phyloP scores from a whole-genome alignment of 257 asterid genomes.

The Petunia axillaris region DNA sequence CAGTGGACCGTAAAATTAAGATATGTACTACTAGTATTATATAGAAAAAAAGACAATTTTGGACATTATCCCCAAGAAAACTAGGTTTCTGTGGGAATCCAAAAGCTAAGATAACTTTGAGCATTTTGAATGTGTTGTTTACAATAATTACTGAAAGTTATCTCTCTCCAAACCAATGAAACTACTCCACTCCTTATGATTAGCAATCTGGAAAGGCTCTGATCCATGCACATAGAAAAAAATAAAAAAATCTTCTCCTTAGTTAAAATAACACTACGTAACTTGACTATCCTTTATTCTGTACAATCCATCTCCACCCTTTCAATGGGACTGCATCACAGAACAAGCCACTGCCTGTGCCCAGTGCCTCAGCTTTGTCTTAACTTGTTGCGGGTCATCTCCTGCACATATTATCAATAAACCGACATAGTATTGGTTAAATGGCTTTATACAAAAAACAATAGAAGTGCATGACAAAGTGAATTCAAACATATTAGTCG shows the following conservation, averaged over 20 bases:
- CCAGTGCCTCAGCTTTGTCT: conserved; percentile 76
- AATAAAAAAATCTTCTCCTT: not conserved
- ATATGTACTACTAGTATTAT: too few relatives aligned
- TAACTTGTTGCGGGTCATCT: conserved; percentile 69
- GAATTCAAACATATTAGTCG: too few relatives aligned
- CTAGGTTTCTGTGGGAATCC: not conserved
- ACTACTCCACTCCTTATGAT: conserved; percentile 6
- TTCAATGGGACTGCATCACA: conserved; percentile 55
- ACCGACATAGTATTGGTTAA: too few relatives aligned
- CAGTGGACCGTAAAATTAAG: too few relatives aligned
- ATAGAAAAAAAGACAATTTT: too few relatives aligned
- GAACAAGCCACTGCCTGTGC: conserved; percentile 77
- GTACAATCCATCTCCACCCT: not conserved
- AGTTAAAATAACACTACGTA: not conserved
- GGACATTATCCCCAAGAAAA: too few relatives aligned
- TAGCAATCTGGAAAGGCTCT: not conserved
- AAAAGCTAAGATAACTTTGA: not conserved
- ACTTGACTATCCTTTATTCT: not conserved
- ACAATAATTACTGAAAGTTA: not conserved
- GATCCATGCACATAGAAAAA: not conserved
- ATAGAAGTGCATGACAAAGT: too few relatives aligned
- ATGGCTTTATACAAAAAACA: too few relatives aligned
- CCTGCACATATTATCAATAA: conserved; percentile 41
- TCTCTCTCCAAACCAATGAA: not conserved
- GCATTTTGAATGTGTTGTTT: not conserved